These are phyloP conservation scores for Pythium coloratum DNA, from an alignment of 352 stramenopile species.

Conservation along the genomic window DNA sequence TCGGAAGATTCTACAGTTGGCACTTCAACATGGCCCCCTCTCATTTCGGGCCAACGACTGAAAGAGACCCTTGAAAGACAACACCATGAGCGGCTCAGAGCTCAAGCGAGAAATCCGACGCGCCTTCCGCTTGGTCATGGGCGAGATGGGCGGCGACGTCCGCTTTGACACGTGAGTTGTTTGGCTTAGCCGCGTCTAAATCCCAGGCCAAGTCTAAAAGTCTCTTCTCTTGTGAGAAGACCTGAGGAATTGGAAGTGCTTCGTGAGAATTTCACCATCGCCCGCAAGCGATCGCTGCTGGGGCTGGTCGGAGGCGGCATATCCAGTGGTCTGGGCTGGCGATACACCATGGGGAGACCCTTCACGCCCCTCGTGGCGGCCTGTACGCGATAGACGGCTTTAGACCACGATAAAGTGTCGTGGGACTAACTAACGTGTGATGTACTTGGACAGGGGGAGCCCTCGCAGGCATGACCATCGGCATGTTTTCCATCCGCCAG, in stretches of 20 bases:
- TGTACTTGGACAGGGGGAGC: constrained; percentile 26
- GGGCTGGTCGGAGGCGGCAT: constrained; percentile 16
- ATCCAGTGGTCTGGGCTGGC: constrained; percentile 16
- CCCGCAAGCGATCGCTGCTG: constrained; percentile 11
- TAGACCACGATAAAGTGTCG: not conserved
- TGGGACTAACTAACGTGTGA: not conserved
- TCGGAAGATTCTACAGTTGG: constrained; percentile 13
- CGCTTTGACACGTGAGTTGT: constrained; percentile 19
- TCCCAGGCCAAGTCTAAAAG: not conserved
- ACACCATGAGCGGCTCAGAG: constrained; percentile 10
- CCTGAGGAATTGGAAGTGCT: constrained; percentile 25
- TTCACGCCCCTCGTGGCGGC: constrained; percentile 9
- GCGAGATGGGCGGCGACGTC: constrained; percentile 17
- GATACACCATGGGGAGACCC: constrained; percentile 11
- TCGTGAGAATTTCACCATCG: constrained; percentile 16
- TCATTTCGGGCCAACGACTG: too few relatives aligned
- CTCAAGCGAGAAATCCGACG: constrained; percentile 19
- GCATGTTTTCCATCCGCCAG: constrained; percentile 38
- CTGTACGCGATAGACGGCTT: constrained; percentile 4
- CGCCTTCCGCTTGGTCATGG: constrained; percentile 24
- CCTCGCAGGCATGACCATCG: constrained; percentile 34
- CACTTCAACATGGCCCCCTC: constrained; percentile 11
- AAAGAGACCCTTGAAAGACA: not conserved
- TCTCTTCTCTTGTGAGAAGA: not conserved
- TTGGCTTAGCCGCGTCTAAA: not conserved